phyloP scores from a whole-genome alignment of 1,284 basidiomycete species.

The Puccinia coronata region DNA sequence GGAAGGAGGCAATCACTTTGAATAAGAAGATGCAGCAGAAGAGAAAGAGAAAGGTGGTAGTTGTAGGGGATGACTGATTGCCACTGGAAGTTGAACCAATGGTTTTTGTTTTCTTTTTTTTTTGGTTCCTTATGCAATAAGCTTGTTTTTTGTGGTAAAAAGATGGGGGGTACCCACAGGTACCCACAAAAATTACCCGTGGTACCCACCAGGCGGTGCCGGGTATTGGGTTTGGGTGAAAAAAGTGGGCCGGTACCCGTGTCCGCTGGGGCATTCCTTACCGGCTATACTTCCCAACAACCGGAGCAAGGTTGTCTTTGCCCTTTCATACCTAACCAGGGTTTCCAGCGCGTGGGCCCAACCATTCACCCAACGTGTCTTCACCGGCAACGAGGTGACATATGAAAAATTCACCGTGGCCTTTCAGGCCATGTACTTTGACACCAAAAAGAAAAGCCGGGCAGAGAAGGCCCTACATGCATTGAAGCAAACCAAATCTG shows the following conservation, averaged over 20 bases:
- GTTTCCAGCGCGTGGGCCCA: no score
- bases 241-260: background rate
- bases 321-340: no score
- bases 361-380: no score
- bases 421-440: no score
- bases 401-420: no score
- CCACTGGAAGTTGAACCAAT: background rate
- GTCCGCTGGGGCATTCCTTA: background rate
- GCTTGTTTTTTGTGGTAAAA: background rate
- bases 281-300: no score
- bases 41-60: background rate
- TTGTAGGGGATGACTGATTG: background rate
- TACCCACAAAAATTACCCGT: no score
- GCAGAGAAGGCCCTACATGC: no score
- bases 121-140: background rate
- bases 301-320: no score
- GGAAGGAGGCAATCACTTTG: background rate
- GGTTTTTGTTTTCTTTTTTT: background rate
- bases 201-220: background rate
- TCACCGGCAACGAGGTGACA: no score
- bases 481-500: no score
- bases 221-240: background rate
- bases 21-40: conserved; percentile 3
- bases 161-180: background rate
- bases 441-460: no score